These are phyloP conservation scores for Globisporangium canariense DNA, from an alignment of 352 stramenopile species.

Conservation along the genomic window DNA sequence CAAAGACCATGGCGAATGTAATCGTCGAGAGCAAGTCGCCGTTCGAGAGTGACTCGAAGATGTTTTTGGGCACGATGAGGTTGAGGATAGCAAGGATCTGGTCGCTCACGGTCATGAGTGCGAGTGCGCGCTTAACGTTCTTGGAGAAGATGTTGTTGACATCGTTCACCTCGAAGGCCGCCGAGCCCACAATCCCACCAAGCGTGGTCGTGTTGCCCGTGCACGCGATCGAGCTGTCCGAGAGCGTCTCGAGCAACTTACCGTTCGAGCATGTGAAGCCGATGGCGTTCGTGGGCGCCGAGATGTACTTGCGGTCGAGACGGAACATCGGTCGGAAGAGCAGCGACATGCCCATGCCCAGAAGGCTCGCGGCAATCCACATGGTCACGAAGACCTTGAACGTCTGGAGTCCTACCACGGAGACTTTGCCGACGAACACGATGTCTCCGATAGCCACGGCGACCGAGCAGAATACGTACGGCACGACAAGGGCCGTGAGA, in stretches of 20 bases:
- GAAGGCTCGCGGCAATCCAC: slow-evolving; percentile 42
- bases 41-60: slow-evolving; percentile 47
- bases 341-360: slow-evolving; percentile 57
- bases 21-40: slow-evolving; percentile 59
- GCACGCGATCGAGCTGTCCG: slow-evolving; percentile 18
- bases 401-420: slow-evolving; percentile 61
- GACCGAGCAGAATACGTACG: slow-evolving; percentile 80
- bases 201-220: slow-evolving; percentile 21
- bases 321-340: slow-evolving; percentile 58
- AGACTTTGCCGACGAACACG: slow-evolving; percentile 71
- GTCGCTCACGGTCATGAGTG: slow-evolving; percentile 53
- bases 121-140: slow-evolving; percentile 32
- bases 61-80: slow-evolving; percentile 62
- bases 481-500: slow-evolving; percentile 72
- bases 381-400: slow-evolving; percentile 55
- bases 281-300: slow-evolving; percentile 29
- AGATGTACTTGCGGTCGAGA: slow-evolving; percentile 18
- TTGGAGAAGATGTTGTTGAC: slow-evolving; percentile 49
- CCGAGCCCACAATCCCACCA: slow-evolving; percentile 15
- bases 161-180: slow-evolving; percentile 43
- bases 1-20: slow-evolving; percentile 67
- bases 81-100: slow-evolving; percentile 62
- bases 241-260: slow-evolving; percentile 23
- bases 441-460: slow-evolving; percentile 74
- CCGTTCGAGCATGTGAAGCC: slow-evolving; percentile 50